phyloP scores from a whole-genome alignment of 306 rosid species.

The Castanopsis chinensis region DNA sequence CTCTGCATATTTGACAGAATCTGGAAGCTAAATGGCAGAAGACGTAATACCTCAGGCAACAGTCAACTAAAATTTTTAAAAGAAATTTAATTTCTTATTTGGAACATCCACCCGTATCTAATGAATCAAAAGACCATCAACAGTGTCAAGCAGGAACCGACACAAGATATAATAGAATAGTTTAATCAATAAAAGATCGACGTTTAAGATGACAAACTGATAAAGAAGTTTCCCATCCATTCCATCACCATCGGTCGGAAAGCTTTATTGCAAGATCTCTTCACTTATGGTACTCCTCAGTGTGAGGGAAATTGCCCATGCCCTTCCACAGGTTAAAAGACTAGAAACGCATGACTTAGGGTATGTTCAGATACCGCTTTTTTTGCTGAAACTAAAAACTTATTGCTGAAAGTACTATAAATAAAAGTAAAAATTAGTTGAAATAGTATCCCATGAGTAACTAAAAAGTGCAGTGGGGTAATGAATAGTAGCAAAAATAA shows the following conservation, averaged over 20 bases:
- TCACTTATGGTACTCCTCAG: conserved; percentile 59
- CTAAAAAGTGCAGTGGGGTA: no score
- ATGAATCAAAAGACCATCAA: neutral
- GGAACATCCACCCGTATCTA: no score
- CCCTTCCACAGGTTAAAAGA: conserved; percentile 67
- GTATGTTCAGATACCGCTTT: no score
- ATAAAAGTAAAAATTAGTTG: no score
- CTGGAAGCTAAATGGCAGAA: neutral
- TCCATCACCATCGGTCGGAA: conserved; percentile 40
- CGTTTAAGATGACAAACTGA: conserved; percentile 48
- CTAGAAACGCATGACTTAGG: conserved; percentile 19
- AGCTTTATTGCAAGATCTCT: conserved; percentile 57
- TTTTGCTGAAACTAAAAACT: no score
- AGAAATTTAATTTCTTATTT: neutral
- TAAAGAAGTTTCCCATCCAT: conserved; percentile 54
- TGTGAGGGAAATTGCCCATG: conserved; percentile 83
- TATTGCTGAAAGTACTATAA: no score
- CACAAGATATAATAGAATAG: neutral
- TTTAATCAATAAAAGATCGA: conserved; percentile 3
- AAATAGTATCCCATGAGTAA: no score
- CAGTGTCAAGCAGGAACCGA: neutral
- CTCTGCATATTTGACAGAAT: neutral
- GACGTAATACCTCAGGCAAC: neutral
- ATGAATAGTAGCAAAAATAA: no score
- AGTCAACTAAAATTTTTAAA: neutral